These are phyloP conservation scores for Mesembryanthemum crystallinum DNA, from an alignment of 148 eudicot genomes.

Conservation along the genomic window DNA sequence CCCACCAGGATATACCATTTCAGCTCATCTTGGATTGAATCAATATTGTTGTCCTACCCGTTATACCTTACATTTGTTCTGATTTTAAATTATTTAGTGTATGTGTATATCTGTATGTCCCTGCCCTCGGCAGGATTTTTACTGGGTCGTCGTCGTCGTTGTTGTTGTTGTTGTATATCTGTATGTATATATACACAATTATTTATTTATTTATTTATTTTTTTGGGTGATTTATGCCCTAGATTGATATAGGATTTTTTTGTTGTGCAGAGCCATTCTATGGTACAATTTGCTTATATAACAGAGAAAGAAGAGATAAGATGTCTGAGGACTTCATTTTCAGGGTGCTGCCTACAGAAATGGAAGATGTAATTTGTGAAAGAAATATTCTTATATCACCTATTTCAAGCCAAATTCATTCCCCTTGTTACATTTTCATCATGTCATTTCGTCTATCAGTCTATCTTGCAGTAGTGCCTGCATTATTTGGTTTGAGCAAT, in stretches of 20 bases:
- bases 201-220: too few species aligned
- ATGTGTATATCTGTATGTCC: too few species aligned
- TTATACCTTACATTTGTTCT: not conserved
- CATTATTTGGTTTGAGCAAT: not conserved
- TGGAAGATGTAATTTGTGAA: constrained; percentile 60
- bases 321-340: constrained; percentile 93
- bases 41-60: not conserved
- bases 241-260: constrained; percentile 14
- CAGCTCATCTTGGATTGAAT: not conserved
- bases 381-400: not conserved
- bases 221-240: constrained; percentile 18
- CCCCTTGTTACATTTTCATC: not conserved
- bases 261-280: constrained; percentile 83
- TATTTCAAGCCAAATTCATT: not conserved
- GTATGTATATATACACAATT: too few species aligned
- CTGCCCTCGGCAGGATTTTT: too few species aligned
- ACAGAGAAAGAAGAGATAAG: constrained; percentile 94
- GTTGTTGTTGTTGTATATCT: too few species aligned
- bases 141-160: too few species aligned
- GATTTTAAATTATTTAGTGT: too few species aligned
- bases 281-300: constrained; percentile 95
- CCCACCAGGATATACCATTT: not conserved
- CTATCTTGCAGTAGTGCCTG: constrained; percentile 5
- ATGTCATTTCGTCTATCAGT: not conserved
- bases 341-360: constrained; percentile 57